Conservation (phyloP, 805 yeast species). For the Komagataella populi region DNA sequence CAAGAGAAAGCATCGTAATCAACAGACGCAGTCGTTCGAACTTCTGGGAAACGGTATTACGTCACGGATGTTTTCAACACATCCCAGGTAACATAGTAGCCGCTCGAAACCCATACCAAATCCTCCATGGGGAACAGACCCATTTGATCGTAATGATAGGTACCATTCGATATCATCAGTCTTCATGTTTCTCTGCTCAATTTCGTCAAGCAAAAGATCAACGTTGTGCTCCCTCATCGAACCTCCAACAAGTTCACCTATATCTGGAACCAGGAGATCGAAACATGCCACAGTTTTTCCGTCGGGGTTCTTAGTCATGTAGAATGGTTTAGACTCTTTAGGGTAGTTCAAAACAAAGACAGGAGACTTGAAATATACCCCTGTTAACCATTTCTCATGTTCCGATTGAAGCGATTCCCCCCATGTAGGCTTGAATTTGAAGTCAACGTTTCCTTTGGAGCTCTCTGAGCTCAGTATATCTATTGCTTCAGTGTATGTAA, state of each 20-base stretch:
- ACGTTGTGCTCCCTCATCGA: conserved; percentile 73
- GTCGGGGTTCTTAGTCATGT: conserved; percentile 55
- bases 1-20: conserved; percentile 1
- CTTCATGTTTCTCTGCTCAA: conserved; percentile 44
- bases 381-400: conserved; percentile 87
- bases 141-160: conserved; percentile 54
- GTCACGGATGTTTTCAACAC: conserved; percentile 72
- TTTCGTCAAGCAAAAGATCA: conserved; percentile 30
- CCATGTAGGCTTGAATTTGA: conserved; percentile 38
- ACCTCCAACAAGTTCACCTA: conserved; percentile 94
- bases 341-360: conserved; percentile 91
- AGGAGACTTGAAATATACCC: conserved; percentile 50
- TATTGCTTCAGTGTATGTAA: conserved; percentile 71
- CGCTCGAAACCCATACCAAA: conserved; percentile 94
- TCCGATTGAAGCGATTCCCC: conserved; percentile 70
- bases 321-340: conserved; percentile 65
- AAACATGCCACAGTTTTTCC: conserved; percentile 71
- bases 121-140: conserved; percentile 91
- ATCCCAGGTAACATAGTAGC: conserved; percentile 57
- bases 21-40: conserved; percentile 37
- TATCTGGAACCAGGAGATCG: conserved; percentile 78
- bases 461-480: conserved; percentile 25
- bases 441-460: conserved; percentile 16
- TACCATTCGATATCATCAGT: conserved; percentile 66
- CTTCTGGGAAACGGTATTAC: conserved; percentile 80